These are phyloP conservation scores for Daldinia decipiens DNA, from an alignment of 495 filamentous ascomycete species.

Conservation along the genomic window DNA sequence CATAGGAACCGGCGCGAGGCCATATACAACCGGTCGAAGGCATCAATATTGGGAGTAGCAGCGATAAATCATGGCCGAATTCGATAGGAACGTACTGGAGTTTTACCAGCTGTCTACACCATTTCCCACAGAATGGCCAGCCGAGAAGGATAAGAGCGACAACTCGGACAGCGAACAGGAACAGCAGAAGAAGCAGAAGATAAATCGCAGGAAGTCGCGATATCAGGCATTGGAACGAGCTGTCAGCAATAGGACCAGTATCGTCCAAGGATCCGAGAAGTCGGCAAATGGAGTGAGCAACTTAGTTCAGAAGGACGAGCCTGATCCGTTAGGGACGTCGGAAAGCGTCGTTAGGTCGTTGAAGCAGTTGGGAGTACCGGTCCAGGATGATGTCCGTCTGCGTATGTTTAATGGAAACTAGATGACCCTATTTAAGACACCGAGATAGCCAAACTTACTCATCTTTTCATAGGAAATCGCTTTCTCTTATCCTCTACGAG, in stretches of 20 bases:
- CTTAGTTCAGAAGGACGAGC: conserved; percentile 85
- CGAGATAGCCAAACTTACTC: conserved; percentile 2
- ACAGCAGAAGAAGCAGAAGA: conserved; percentile 51
- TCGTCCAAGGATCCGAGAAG: conserved; percentile 74
- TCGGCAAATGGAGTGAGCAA: conserved; percentile 74
- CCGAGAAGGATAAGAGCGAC: conserved; percentile 78
- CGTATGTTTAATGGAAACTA: conserved; percentile 61
- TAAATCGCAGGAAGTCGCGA: conserved; percentile 75
- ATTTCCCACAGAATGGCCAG: conserved; percentile 87
- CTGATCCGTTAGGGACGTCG: conserved; percentile 83
- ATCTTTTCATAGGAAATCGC: conserved; percentile 72
- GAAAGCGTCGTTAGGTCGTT: conserved; percentile 87
- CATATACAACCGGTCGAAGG: conserved; percentile 29
- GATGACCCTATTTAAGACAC: neutral
- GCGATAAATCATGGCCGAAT: conserved; percentile 61
- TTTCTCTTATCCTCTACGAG: conserved; percentile 95
- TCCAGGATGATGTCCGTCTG: conserved; percentile 85
- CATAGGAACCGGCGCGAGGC: conserved; percentile 20
- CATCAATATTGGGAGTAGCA: conserved; percentile 13
- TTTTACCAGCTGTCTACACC: conserved; percentile 87
- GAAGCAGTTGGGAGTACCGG: conserved; percentile 74
- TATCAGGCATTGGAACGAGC: conserved; percentile 85
- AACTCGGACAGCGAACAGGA: conserved; percentile 69
- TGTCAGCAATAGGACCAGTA: conserved; percentile 71
- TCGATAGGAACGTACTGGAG: conserved; percentile 79